Evolutionary conservation across 306 rosid genomes (phyloP), one percentile per base, ranked within the genome.

Genomic region (Leucaena leucocephala): DNA sequence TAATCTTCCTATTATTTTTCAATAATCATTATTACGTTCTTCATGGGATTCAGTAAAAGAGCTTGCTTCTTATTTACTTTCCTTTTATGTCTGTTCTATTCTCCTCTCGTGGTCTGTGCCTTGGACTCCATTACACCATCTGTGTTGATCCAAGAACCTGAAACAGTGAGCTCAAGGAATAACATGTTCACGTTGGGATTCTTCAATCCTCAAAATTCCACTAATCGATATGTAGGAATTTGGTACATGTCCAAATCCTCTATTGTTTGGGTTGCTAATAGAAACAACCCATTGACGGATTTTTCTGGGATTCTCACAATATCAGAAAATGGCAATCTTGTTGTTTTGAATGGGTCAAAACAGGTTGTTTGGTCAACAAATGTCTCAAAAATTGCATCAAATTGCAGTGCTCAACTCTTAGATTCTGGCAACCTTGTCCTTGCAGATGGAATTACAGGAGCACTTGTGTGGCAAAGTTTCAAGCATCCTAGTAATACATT

Each of bases 301-400:
- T 58, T 15, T 21, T 58, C 65, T 59, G 65, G 65, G 65, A 22
- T 59, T 59, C 36, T 59, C 65, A 22, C 38, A 22, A 22, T 59
- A 22, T 59, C 65, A 71, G 45, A 33, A 27, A 27, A 27, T 27
- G 27, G 27, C 27, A 50, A 38, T 64, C 44, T 86, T 8, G 82
- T 81, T 59, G 75, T 83, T 14, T 14, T 83, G 4, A 77, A 88
- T 70, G 80, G 83, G n/a, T 61, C 70, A 2, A 58, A 66, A 4
- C 42, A 17, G 16, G 22, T 76, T 21, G 17, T 84, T 19, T 88
- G 91, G 91, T 86, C 89, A 27, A 50, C 78, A 34, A 54, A 54
- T 52, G 22, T 77, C 4, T 33, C 85, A 14, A 50, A 36, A 66
- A 6, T 52, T 42, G 34, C 65, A 22, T 15, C 34, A 27, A 69